A percentile compares a stretch with the other conserved stretches of the same genome.
These are phyloP conservation scores for Alternaria longipes DNA, from an alignment of 2,329 filamentous ascomycete species.

Conservation along the genomic window DNA sequence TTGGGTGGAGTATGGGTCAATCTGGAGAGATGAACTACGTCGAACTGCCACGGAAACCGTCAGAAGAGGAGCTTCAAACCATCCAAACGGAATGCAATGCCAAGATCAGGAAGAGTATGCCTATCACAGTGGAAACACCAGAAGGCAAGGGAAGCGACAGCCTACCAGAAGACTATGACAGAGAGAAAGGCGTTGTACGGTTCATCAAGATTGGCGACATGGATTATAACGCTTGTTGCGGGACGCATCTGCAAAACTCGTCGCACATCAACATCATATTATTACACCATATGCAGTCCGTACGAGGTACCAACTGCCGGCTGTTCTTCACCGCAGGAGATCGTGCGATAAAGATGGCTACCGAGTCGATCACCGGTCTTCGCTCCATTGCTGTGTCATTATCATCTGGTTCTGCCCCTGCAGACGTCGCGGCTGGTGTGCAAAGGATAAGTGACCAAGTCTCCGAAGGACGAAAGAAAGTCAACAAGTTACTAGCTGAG, in stretches of 20 bases:
- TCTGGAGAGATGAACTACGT: constrained; percentile 48
- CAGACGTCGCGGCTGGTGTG: constrained; percentile 36
- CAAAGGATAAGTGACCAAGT: constrained; percentile 35
- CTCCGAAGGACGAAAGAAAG: constrained; percentile 35
- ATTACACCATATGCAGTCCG: constrained; percentile 42
- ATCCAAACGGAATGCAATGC: constrained; percentile 43
- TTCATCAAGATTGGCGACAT: constrained; percentile 47
- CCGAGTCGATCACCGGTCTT: constrained; percentile 37
- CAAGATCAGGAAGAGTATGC: constrained; percentile 37
- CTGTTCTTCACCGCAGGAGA: constrained; percentile 45
- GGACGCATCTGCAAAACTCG: constrained; percentile 46
- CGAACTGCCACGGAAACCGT: constrained; percentile 43
- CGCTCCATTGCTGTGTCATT: constrained; percentile 40
- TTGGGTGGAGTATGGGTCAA: constrained; percentile 46
- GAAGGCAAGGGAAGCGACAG: constrained; percentile 36
- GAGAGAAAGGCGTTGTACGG: constrained; percentile 43
- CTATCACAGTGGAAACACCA: constrained; percentile 45
- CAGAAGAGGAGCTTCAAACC: constrained; percentile 32
- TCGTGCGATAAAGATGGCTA: constrained; percentile 41
- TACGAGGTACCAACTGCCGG: constrained; percentile 44
- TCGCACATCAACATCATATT: constrained; percentile 43
- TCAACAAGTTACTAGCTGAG: constrained; percentile 41
- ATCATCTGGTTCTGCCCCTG: constrained; percentile 31
- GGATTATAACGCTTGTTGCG: constrained; percentile 48
- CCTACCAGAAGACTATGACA: constrained; percentile 44